Evolutionary conservation across 2,329 filamentous ascomycete genomes (phyloP), one percentile per base, ranked within the genome.

Genomic region (Apiospora koreana): DNA sequence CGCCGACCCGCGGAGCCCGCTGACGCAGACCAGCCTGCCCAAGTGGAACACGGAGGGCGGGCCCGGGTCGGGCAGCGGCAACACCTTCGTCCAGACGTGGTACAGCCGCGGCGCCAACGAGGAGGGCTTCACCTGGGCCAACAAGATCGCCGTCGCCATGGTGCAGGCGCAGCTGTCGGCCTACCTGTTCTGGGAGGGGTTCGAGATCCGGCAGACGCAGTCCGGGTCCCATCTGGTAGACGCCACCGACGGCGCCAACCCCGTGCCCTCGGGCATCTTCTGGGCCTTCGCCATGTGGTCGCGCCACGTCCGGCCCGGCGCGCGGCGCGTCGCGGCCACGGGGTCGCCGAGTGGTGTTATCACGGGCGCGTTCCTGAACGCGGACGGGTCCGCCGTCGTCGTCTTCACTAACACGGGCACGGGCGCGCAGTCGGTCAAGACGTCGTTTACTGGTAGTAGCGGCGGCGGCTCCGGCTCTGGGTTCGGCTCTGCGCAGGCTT

Each of bases 121-220:
- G 28, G 85, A 88, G 69, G 77, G 77, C 0, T 70, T 77, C 58
- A 78, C 76, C 1, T 79, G 77, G 77, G 77, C 77, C 23, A 75
- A 71, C 54, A 79, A 76, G 69, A 75, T 87, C 45, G 82, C 84
- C 70, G 80, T 81, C 18, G 83, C 80, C 10, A 74, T 87, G 48
- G 79, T 83, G 7, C 81, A 83, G 70, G 80, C 81, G 16, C 83
- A 85, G 72, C 79, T 84, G 7, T 83, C 80, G 8, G 85, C 80
- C 0, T 86, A 86, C 72, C 78, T 87, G 5, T 87, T 86, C 76
- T 87, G 84, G 85, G 81, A 83, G 72, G 84, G 84, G 2, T 72
- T 75, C 23, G 72, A 76, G 62, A 71, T 75, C 4, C 74, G 76
- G 64, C 75, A 80, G 69, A 75, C 74, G 35, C 76, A 78, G 69